Evolutionary conservation across 2,329 filamentous ascomycete species (phyloP).

Genomic region (Penicillium sp.): DNA sequence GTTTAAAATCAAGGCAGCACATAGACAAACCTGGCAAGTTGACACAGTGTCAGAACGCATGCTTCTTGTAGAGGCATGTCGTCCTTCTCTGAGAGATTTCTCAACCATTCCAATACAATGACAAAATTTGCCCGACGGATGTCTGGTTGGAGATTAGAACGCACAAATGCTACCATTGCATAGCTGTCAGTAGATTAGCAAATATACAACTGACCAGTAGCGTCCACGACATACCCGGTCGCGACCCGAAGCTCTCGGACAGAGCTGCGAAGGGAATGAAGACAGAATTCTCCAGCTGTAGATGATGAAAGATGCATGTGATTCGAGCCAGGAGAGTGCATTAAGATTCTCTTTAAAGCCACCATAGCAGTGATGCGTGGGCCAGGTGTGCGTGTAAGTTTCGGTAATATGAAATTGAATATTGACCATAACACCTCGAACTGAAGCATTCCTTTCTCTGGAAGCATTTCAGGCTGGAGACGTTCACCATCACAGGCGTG

Average conservation of each 20-base stretch:
- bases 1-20: not conserved
- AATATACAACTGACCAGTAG: not conserved
- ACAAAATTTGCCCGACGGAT: conserved; percentile 64
- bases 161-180: conserved; percentile 65
- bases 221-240: conserved; percentile 55
- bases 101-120: conserved; percentile 68
- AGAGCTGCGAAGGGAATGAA: conserved; percentile 79
- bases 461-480: conserved; percentile 11
- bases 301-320: conserved; percentile 68
- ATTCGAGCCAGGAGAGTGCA: conserved; percentile 60
- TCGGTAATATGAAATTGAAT: conserved; percentile 43
- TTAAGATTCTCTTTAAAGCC: conserved; percentile 65
- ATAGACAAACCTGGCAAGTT: conserved; percentile 64
- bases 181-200: conserved; percentile 45
- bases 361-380: conserved; percentile 70
- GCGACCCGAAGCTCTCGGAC: conserved; percentile 79
- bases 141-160: conserved; percentile 46
- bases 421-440: conserved; percentile 42
- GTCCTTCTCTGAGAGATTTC: conserved; percentile 67
- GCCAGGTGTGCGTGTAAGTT: conserved; percentile 51
- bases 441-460: conserved; percentile 17
- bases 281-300: conserved; percentile 71
- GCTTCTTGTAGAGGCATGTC: conserved; percentile 72
- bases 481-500: conserved; percentile 38
- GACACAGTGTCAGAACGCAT: conserved; percentile 80